Conservation (phyloP, 1,284 basidiomycete genomes). For the Leccinum pachyderme region DNA sequence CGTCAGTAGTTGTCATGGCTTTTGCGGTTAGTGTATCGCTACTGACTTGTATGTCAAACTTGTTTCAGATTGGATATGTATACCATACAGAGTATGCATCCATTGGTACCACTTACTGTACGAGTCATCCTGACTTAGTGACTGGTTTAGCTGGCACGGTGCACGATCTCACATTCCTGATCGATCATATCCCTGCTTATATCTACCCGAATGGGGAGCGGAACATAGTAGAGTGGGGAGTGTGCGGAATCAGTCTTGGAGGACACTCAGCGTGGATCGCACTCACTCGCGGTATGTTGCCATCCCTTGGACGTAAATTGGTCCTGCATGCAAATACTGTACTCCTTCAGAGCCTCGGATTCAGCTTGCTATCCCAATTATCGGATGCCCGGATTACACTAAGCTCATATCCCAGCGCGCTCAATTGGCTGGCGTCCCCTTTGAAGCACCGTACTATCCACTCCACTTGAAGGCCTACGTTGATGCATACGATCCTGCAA, state of each 20-base stretch:
- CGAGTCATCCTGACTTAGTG: conserved; percentile 5
- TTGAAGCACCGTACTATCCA: conserved; percentile 61
- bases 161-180: conserved; percentile 74
- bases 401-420: conserved; percentile 64
- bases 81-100: conserved; percentile 55
- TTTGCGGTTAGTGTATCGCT: conserved; percentile 12
- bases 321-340: neutral
- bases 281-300: conserved; percentile 53
- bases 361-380: conserved; percentile 70
- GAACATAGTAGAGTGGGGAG: conserved; percentile 63
- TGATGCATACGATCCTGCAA: conserved; percentile 42
- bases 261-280: conserved; percentile 78
- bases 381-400: conserved; percentile 77
- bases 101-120: neutral
- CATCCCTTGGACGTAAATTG: neutral
- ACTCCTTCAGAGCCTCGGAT: conserved; percentile 61
- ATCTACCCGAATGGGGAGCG: conserved; percentile 74
- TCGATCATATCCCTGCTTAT: conserved; percentile 78
- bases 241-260: conserved; percentile 73
- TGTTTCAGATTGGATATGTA: conserved; percentile 72
- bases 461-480: conserved; percentile 50
- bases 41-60: conserved; percentile 7
- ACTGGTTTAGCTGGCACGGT: conserved; percentile 60
- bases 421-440: conserved; percentile 38
- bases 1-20: conserved; percentile 40